Conservation (phyloP, 805 yeast species). For the Cyberlindnera nakhonratchasimensis region DNA sequence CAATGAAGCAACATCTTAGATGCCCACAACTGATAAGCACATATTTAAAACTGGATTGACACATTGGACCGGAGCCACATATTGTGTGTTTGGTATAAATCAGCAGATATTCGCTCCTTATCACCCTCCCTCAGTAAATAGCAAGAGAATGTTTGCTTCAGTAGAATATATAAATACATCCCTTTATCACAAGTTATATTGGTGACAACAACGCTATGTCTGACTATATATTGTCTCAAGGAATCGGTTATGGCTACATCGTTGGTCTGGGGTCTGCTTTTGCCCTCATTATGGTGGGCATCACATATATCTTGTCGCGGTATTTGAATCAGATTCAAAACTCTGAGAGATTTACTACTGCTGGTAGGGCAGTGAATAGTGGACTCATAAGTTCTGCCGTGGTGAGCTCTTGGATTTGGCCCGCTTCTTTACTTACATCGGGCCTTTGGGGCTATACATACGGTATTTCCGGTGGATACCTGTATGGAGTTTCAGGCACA, state of each 20-base stretch:
- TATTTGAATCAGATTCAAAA: conserved; percentile 40
- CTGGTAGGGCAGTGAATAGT: conserved; percentile 37
- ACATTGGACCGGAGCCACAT: too few species aligned
- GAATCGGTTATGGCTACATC: conserved; percentile 35
- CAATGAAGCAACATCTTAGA: too few species aligned
- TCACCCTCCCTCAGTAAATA: too few species aligned
- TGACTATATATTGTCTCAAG: conserved; percentile 15
- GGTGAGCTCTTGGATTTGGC: conserved; percentile 48
- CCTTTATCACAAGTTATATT: too few species aligned
- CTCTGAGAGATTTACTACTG: conserved; percentile 39
- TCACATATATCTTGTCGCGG: conserved; percentile 33
- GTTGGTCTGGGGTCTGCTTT: conserved; percentile 45
- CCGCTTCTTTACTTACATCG: conserved; percentile 37
- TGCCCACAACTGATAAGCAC: too few species aligned
- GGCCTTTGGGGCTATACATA: conserved; percentile 39
- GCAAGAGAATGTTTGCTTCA: too few species aligned
- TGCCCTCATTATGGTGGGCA: conserved; percentile 36
- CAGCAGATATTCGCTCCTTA: too few species aligned
- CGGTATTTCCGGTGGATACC: conserved; percentile 41
- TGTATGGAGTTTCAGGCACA: conserved; percentile 32
- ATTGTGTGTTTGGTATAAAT: too few species aligned
- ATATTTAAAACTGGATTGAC: too few species aligned
- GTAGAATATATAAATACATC: too few species aligned
- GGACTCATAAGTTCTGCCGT: conserved; percentile 44
- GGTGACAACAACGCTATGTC: too few species aligned